Evolutionary conservation across 1,284 basidiomycete genomes (phyloP), one percentile per base, ranked within the genome.

Genomic region (Trichosporon sp.): DNA sequence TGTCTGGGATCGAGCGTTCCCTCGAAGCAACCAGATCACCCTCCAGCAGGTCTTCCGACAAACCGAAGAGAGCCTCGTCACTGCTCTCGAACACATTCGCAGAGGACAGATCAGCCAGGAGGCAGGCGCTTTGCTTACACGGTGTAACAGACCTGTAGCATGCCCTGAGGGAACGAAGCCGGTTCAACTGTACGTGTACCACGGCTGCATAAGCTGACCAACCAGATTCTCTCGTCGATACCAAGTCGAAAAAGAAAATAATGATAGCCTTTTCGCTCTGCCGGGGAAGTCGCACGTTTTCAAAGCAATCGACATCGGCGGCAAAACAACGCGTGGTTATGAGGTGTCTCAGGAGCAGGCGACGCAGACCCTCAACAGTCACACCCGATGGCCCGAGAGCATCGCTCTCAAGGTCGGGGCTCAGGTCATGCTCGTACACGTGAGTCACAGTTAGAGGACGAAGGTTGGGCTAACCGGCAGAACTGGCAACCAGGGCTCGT

Each of bases 31-130:
- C 64, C 72, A 77, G 47, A 60, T 70, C 21, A 65, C 74, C 15
- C 72, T 98, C 3, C 92, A 89, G 0, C 89, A 91, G 73, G 95
- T 98, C 7, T 98, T 95, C 79, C 80, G 87, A 58, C 87, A 88
- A 70, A 84, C 83, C 42, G 86, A 87, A 66, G 78, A 81, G 62
- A 70, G n/a, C 3, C 81, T 83, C 56, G 75, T 83, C n/a, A 65
- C 68, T 9, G 70, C 80, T 3, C 71, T 82, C 32, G 84, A 85
- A 70, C 76, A 69, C n/a, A 75, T 82, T 68, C 74, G 81, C 15
- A 67, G 71, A 12, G 81, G 80, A 0, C 2, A 11, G 0, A 65
- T 79, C 12, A 63, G 60, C 0, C 25, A 56, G 2, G 69, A 73
- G 4, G 73, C 79, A n/a, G 58, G 72, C 11, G 31, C 25, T 6